phyloP scores from a whole-genome alignment of 2,329 filamentous ascomycete genomes.

The Xylaria sp. region DNA sequence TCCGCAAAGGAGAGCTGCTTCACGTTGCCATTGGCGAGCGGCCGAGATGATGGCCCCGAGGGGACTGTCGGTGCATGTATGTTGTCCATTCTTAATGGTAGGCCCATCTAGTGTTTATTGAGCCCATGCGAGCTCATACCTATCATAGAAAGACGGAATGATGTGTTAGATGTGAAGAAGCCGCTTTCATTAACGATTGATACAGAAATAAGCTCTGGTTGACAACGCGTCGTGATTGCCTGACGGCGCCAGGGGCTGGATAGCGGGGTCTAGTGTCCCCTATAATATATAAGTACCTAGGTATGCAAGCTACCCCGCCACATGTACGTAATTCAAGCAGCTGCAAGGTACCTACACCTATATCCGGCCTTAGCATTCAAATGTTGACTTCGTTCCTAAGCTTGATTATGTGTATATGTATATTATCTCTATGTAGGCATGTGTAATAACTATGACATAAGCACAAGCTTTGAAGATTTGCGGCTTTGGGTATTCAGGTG shows the following conservation, averaged over 20 bases:
- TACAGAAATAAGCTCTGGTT: conserved; percentile 5
- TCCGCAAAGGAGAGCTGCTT: conserved; percentile 77
- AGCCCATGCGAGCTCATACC: conserved; percentile 13
- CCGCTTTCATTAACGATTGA: neutral
- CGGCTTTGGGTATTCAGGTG: too few species aligned
- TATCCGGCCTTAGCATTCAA: too few species aligned
- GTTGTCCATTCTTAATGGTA: conserved; percentile 61
- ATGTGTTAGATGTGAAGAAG: neutral
- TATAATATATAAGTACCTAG: too few species aligned
- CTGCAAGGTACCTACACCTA: neutral
- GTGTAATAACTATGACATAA: neutral
- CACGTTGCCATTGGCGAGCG: conserved; percentile 68
- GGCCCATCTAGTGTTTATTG: conserved; percentile 45
- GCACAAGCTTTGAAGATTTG: neutral
- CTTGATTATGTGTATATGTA: neutral
- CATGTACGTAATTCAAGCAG: conserved; percentile 19
- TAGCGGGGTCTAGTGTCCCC: conserved; percentile 23
- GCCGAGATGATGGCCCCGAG: conserved; percentile 78
- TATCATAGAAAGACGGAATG: neutral
- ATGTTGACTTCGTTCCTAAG: neutral
- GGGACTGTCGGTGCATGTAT: conserved; percentile 69
- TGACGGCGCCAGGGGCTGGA: conserved; percentile 9
- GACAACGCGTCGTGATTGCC: conserved; percentile 33
- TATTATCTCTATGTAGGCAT: neutral
- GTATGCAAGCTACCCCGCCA: conserved; percentile 21